phyloP scores from a whole-genome alignment of 192 early-diverging fungal genomes.

The Geranomyces variabilis region DNA sequence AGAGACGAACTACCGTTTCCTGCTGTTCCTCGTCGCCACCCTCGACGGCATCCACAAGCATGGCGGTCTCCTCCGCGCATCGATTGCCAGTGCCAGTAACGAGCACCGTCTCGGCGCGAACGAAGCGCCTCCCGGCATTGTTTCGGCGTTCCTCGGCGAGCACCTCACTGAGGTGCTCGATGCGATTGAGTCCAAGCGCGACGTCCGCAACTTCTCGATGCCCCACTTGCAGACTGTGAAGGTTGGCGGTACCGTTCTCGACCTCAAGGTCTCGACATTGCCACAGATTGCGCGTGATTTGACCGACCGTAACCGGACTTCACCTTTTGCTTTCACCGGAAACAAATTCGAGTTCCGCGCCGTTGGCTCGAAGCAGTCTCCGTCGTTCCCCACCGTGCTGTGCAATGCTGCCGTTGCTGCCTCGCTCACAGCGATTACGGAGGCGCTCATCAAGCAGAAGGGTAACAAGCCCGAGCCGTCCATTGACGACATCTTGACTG shows the following conservation, averaged over 20 bases:
- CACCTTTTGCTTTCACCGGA: conserved; percentile 98
- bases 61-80: conserved; percentile 86
- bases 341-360: conserved; percentile 99
- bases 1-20: conserved; percentile 98
- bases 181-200: conserved; percentile 85
- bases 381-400: conserved; percentile 93
- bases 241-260: conserved; percentile 92
- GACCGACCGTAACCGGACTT: conserved; percentile 99
- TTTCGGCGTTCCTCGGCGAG: conserved; percentile 97
- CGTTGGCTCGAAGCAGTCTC: conserved; percentile 96
- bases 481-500: conserved; percentile 84
- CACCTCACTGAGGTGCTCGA: conserved; percentile 95
- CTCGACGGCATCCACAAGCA: conserved; percentile 92
- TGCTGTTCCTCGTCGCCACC: conserved; percentile 90
- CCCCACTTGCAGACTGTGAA: conserved; percentile 90
- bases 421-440: conserved; percentile 74
- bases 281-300: conserved; percentile 93
- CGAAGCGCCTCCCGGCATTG: conserved; percentile 97
- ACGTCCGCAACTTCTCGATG: conserved; percentile 83
- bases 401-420: conserved; percentile 91
- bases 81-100: conserved; percentile 93
- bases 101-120: conserved; percentile 98
- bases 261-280: conserved; percentile 91
- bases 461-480: conserved; percentile 78
- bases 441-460: conserved; percentile 76